Percentiles rank a stretch among this genome's conserved stretches.
These are phyloP conservation scores for Lagenaria siceraria DNA, from an alignment of 306 rosid species.

Conservation along the genomic window DNA sequence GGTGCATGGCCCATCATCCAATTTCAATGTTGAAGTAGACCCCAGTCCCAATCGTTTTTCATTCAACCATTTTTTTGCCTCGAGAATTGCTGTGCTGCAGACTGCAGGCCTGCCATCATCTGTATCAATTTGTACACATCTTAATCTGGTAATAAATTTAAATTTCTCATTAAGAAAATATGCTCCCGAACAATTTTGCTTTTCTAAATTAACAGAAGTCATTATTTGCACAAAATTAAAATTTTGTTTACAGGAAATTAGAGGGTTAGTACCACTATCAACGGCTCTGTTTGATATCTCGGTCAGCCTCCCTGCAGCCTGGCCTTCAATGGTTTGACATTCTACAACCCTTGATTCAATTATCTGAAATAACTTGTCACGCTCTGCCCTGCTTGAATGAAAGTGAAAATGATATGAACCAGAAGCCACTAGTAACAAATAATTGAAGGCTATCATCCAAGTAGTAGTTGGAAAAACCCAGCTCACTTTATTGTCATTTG, in stretches of 20 bases:
- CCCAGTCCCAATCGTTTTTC: conserved; percentile 53
- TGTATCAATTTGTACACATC: conserved; percentile 17
- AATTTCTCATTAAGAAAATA: not conserved
- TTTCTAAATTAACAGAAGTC: not conserved
- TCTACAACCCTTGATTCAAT: conserved; percentile 73
- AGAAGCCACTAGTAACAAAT: conserved; percentile 4
- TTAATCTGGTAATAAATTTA: not conserved
- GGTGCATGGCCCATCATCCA: conserved; percentile 36
- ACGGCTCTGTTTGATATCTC: conserved; percentile 25
- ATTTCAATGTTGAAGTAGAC: conserved; percentile 40
- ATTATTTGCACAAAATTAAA: not conserved
- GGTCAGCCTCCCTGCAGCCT: conserved; percentile 26
- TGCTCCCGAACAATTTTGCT: not conserved
- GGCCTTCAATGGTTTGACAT: conserved; percentile 24
- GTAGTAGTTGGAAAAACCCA: not conserved
- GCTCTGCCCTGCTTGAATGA: conserved; percentile 81
- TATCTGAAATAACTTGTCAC: conserved; percentile 46
- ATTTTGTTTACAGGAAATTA: not conserved
- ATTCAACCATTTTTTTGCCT: conserved; percentile 78
- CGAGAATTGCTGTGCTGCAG: conserved; percentile 60
- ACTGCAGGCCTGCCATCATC: conserved; percentile 36
- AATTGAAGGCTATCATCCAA: not conserved
- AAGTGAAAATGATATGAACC: conserved; percentile 10
- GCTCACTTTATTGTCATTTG: not conserved
- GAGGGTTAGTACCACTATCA: conserved; percentile 23